Percentiles rank a stretch among this genome's conserved stretches.
phyloP scores from a whole-genome alignment of 108 stramenopile species.

The Tribonema minus region DNA sequence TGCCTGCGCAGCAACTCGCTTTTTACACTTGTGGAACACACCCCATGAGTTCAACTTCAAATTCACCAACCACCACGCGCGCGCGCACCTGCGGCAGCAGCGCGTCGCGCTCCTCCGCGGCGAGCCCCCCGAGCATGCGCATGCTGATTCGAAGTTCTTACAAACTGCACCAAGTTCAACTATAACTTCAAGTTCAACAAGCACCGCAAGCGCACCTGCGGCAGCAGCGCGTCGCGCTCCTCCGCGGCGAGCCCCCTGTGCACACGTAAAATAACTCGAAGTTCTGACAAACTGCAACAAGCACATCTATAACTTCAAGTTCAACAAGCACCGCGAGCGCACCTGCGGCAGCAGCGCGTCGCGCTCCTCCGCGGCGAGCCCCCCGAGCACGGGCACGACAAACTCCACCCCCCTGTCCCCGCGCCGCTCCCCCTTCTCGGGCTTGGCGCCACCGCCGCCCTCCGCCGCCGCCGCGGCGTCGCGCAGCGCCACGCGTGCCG shows the following conservation, averaged over 20 bases:
- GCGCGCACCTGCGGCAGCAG: background rate
- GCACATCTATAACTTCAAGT: background rate
- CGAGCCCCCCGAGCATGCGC: background rate
- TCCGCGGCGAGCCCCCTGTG: background rate
- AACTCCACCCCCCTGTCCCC: constrained; percentile 7
- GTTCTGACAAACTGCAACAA: background rate
- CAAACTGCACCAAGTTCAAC: background rate
- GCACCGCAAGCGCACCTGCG: background rate
- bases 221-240: background rate
- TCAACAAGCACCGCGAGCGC: background rate
- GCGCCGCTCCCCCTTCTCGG: background rate
- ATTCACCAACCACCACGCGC: background rate
- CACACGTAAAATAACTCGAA: background rate
- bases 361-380: constrained; percentile 8
- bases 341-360: constrained; percentile 1
- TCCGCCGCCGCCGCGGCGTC: background rate
- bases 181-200: background rate
- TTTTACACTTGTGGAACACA: too few relatives aligned
- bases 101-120: background rate
- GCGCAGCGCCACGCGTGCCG: background rate
- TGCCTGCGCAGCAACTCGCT: too few relatives aligned
- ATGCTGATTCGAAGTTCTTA: background rate
- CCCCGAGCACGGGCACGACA: constrained; percentile 23
- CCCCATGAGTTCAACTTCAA: too few relatives aligned
- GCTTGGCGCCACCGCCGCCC: background rate